Conservation (phyloP, 1,284 basidiomycete genomes). For the Mycosarcoma mackinlayi region DNA sequence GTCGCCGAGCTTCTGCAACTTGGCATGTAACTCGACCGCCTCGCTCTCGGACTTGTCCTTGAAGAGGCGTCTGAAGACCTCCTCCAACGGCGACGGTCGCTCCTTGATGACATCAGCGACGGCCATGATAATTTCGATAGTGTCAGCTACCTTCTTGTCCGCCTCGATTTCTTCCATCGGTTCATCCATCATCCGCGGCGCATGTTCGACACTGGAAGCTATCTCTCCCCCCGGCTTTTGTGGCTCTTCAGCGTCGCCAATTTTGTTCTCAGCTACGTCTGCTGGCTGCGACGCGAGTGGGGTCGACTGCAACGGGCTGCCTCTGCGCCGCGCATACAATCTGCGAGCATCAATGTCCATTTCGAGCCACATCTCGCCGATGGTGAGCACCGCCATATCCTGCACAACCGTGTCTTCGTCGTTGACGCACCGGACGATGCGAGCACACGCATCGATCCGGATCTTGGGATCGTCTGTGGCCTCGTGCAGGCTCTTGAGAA, state of each 20-base stretch:
- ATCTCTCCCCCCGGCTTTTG: background rate
- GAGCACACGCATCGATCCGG: slow-evolving; percentile 82
- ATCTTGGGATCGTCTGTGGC: slow-evolving; percentile 74
- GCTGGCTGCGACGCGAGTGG: slow-evolving; percentile 4
- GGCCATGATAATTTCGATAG: slow-evolving; percentile 82
- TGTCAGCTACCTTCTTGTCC: slow-evolving; percentile 68
- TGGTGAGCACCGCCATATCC: slow-evolving; percentile 85
- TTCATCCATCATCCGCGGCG: slow-evolving; percentile 3
- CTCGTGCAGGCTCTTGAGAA: slow-evolving; percentile 83
- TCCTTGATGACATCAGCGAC: slow-evolving; percentile 84
- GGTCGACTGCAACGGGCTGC: slow-evolving; percentile 15
- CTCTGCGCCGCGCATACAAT: slow-evolving; percentile 19
- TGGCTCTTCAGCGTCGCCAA: background rate
- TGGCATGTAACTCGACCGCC: slow-evolving; percentile 72
- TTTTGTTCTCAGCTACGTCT: slow-evolving; percentile 2
- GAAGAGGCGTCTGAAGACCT: slow-evolving; percentile 75
- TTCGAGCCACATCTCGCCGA: slow-evolving; percentile 88
- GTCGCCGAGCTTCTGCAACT: slow-evolving; percentile 82
- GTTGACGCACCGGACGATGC: slow-evolving; percentile 82
- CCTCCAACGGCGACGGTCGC: slow-evolving; percentile 83
- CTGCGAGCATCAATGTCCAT: slow-evolving; percentile 40
- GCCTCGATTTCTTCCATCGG: slow-evolving; percentile 20
- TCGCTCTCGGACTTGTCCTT: slow-evolving; percentile 50
- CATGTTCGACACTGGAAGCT: background rate
- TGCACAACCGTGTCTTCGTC: slow-evolving; percentile 91